Evolutionary conservation across 1,284 basidiomycete genomes (phyloP).

Genomic region (Malassezia yamatoensis): DNA sequence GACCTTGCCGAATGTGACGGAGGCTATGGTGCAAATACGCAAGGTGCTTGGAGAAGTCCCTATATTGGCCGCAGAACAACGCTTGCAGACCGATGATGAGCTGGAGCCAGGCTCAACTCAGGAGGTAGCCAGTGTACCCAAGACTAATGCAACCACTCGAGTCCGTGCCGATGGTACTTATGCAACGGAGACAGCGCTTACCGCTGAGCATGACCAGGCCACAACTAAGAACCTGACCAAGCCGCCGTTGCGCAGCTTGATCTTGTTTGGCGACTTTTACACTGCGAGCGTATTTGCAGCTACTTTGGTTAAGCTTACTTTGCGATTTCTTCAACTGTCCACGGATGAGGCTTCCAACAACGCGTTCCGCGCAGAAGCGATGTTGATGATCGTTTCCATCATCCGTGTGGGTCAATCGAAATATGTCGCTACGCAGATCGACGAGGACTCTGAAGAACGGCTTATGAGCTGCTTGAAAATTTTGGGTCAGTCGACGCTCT

Average conservation of each 20-base stretch:
- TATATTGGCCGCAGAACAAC: conserved; percentile 62
- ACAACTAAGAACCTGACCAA: conserved; percentile 74
- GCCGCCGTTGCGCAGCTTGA: conserved; percentile 80
- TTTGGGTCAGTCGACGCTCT: conserved; percentile 52
- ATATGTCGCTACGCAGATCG: conserved; percentile 82
- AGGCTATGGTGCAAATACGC: conserved; percentile 67
- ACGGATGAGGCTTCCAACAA: conserved; percentile 56
- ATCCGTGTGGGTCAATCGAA: conserved; percentile 95
- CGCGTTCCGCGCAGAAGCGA: conserved; percentile 73
- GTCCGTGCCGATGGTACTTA: conserved; percentile 95
- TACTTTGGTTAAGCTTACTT: conserved; percentile 80
- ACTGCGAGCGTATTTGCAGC: conserved; percentile 81
- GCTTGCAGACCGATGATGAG: conserved; percentile 43
- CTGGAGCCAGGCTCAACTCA: conserved; percentile 16
- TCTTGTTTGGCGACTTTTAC: conserved; percentile 94
- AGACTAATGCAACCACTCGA: conserved; percentile 52
- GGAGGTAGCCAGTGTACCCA: conserved; percentile 32
- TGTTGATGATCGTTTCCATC: conserved; percentile 95
- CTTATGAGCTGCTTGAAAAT: conserved; percentile 95
- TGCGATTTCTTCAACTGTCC: conserved; percentile 62
- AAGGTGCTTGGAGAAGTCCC: conserved; percentile 90
- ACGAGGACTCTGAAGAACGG: conserved; percentile 93
- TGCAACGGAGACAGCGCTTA: conserved; percentile 87
- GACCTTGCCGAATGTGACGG: conserved; percentile 35
- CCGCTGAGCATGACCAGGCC: conserved; percentile 59